phyloP scores from a whole-genome alignment of 164 flowering plant species.

The Tinospora cordifolia region DNA sequence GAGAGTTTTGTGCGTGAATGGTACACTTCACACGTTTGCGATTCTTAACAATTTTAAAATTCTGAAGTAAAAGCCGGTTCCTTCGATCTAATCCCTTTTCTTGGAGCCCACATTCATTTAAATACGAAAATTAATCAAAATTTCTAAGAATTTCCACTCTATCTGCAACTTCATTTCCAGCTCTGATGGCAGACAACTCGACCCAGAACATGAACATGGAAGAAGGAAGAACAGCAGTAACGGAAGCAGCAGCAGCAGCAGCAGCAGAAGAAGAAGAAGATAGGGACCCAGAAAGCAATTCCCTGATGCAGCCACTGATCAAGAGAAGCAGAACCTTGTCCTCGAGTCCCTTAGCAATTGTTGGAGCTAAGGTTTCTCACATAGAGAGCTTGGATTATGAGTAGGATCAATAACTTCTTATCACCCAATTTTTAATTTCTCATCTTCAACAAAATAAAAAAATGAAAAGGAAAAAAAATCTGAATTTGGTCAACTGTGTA shows the following conservation, averaged over 20 bases:
- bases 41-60: neutral
- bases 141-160: neutral
- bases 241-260: neutral
- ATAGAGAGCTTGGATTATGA: constrained; percentile 93
- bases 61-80: neutral
- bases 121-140: neutral
- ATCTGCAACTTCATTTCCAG: neutral
- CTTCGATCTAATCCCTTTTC: neutral
- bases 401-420: constrained; percentile 30
- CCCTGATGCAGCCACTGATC: constrained; percentile 52
- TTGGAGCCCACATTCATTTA: neutral
- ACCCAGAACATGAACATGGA: constrained; percentile 14
- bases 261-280: constrained; percentile 30
- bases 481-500: constrained; percentile 4
- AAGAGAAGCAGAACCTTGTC: constrained; percentile 62
- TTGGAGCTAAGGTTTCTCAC: constrained; percentile 79
- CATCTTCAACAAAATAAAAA: neutral
- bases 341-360: constrained; percentile 60
- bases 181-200: constrained; percentile 29
- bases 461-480: neutral
- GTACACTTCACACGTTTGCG: neutral
- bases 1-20: neutral
- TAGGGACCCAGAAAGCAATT: constrained; percentile 65
- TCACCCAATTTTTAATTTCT: neutral
- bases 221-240: constrained; percentile 1